Evolutionary conservation across 352 stramenopile species (phyloP), one percentile per base, ranked within the genome.

Genomic region (Globisporangium iwayamae): DNA sequence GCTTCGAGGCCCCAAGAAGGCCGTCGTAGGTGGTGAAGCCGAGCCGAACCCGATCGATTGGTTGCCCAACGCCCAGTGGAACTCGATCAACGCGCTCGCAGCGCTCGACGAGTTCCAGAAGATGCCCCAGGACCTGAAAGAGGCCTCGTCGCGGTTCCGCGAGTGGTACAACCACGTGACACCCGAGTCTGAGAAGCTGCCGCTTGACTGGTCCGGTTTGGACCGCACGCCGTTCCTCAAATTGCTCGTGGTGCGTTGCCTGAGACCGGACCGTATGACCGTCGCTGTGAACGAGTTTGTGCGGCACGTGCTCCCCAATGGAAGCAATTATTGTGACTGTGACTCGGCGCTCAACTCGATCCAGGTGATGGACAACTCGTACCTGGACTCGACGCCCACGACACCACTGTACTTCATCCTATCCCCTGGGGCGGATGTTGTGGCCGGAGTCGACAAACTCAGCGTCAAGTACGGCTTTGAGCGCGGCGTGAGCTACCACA

Each of bases 131-230:
- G 96, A 99, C 70, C 71, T 99, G 9, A 92, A 98, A 41, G 97
- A 99, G 77, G 96, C 96, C 30, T 90, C 94, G 9, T 91, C 84
- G 14, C 87, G 97, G 39, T 99, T 99, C 83, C 81, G 91, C n/a
- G 96, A 99, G 75, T 99, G 97, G 97, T 99, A 98, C 82, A 98
- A 98, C 78, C 82, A 96, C 69, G 90, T 96, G 65, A 96, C 92
- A 0, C 97, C 97, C 8, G 97, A 99, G 72, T 93, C 78, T 0
- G 96, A 99, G 71, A 99, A 99, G 78, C 75, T 99, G 28, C 97
- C 97, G 3, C 79, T 99, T 16, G 96, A 99, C 72, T 99, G 96
- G 96, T 91, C 96, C 20, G 86, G 82, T 30, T 77, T 99, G n/a
- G 96, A 99, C 66, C 91, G 92, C 46, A 92, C 90, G 58, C 94